Conservation (phyloP, 805 yeast species). For the Saturnispora gosingensis region DNA sequence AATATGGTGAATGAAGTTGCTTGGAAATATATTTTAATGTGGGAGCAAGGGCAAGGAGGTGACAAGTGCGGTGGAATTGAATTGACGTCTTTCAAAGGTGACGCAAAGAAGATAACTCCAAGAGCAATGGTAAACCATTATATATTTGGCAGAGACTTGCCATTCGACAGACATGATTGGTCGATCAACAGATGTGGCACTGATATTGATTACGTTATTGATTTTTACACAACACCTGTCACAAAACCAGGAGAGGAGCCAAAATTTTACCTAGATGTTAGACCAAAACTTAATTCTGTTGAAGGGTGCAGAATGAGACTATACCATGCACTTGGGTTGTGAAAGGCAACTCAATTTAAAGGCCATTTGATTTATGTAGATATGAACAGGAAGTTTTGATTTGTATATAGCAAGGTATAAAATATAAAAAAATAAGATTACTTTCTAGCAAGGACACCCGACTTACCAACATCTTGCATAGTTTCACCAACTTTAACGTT, state of each 20-base stretch:
- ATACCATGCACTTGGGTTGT: slow-evolving; percentile 49
- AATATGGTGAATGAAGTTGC: slow-evolving; percentile 89
- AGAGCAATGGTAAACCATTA: slow-evolving; percentile 63
- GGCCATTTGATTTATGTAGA: background rate
- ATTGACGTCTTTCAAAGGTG: slow-evolving; percentile 82
- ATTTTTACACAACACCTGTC: slow-evolving; percentile 47
- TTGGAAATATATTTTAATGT: slow-evolving; percentile 71
- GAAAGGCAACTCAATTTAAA: background rate
- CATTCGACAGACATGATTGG: slow-evolving; percentile 98
- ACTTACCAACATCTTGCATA: slow-evolving; percentile 31
- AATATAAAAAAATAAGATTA: background rate
- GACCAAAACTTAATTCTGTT: slow-evolving; percentile 77
- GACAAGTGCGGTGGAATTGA: slow-evolving; percentile 77
- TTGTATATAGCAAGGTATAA: background rate
- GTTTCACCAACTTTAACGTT: slow-evolving; percentile 88
- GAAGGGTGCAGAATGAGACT: slow-evolving; percentile 76
- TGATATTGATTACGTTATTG: slow-evolving; percentile 82
- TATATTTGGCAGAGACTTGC: slow-evolving; percentile 58
- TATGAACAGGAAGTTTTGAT: slow-evolving; percentile 8
- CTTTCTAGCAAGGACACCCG: slow-evolving; percentile 25
- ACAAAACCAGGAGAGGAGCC: slow-evolving; percentile 37
- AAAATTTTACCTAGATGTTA: slow-evolving; percentile 70
- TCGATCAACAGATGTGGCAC: slow-evolving; percentile 74
- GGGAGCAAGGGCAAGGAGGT: slow-evolving; percentile 63
- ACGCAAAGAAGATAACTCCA: slow-evolving; percentile 77